These are phyloP conservation scores for Lunasporangiospora selenospora DNA, from an alignment of 192 early-diverging fungal species.

Conservation along the genomic window DNA sequence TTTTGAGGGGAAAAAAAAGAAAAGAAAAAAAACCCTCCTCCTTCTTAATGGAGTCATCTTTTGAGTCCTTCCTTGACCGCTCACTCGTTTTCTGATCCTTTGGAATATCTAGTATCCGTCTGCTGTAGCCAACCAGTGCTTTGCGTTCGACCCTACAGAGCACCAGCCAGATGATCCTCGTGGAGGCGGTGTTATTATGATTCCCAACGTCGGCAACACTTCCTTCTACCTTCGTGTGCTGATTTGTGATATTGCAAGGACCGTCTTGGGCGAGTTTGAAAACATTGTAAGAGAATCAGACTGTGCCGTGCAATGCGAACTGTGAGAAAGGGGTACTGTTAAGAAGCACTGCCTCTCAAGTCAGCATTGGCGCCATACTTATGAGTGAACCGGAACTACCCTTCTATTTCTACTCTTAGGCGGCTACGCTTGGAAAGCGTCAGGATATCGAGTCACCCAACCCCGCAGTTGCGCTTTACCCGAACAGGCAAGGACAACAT, in stretches of 20 bases:
- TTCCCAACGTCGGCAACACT: slow-evolving; percentile 81
- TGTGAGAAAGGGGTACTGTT: not conserved
- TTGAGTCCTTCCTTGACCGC: too few species aligned
- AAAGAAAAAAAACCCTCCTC: too few species aligned
- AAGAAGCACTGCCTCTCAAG: not conserved
- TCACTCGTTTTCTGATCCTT: too few species aligned
- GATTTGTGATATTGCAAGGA: slow-evolving; percentile 82
- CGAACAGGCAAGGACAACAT: slow-evolving; percentile 12
- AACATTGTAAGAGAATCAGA: slow-evolving; percentile 54
- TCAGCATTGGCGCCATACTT: not conserved
- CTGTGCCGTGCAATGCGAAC: not conserved
- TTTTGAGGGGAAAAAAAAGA: too few species aligned
- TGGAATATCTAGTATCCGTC: slow-evolving; percentile 77
- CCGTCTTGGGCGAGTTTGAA: slow-evolving; percentile 71
- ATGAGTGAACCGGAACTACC: not conserved
- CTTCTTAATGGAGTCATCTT: too few species aligned
- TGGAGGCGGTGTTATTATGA: slow-evolving; percentile 70
- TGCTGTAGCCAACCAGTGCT: slow-evolving; percentile 73
- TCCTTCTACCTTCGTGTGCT: slow-evolving; percentile 77
- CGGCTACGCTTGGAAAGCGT: slow-evolving; percentile 62
- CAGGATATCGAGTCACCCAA: slow-evolving; percentile 60
- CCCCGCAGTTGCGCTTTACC: slow-evolving; percentile 22
- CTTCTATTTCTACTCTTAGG: slow-evolving; percentile 28
- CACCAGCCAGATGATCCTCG: slow-evolving; percentile 75
- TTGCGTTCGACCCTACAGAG: slow-evolving; percentile 84